Evolutionary conservation across 768 basidiomycete species (phyloP).

Genomic region (Sporobolomyces roseus): DNA sequence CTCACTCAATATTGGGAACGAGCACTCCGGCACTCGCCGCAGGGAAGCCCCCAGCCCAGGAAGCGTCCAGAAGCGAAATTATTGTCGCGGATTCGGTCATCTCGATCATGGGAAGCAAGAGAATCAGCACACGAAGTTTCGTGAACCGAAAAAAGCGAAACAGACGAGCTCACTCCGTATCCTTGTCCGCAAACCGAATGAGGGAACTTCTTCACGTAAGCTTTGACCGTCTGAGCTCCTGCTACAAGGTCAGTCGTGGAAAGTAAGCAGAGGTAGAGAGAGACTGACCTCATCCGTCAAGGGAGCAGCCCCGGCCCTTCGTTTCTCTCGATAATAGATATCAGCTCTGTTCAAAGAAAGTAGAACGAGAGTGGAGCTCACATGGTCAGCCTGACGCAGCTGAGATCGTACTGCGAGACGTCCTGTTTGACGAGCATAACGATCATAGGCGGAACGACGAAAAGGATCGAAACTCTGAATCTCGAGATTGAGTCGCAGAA

Average conservation of each 20-base stretch:
- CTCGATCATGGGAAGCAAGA: not conserved
- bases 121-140: not conserved
- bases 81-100: conserved; percentile 33
- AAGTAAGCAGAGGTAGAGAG: not conserved
- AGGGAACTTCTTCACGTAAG: conserved; percentile 25
- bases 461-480: conserved; percentile 32
- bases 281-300: conserved; percentile 20
- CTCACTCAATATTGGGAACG: conserved; percentile 27
- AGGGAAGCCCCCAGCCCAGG: not conserved
- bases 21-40: conserved; percentile 16
- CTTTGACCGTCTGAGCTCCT: conserved; percentile 9
- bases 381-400: conserved; percentile 13
- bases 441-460: conserved; percentile 33
- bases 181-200: conserved; percentile 25
- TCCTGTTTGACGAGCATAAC: conserved; percentile 33
- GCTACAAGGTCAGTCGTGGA: not conserved
- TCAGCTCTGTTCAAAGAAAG: too few relatives aligned
- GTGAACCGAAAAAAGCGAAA: conserved; percentile 20
- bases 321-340: too few relatives aligned
- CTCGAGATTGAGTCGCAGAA: conserved; percentile 28
- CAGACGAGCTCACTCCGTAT: conserved; percentile 25
- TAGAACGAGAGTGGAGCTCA: too few relatives aligned
- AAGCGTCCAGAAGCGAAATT: conserved; percentile 7
- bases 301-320: conserved; percentile 37
- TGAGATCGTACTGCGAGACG: conserved; percentile 24